A percentile compares a stretch with the other conserved stretches of the same genome.
These are phyloP conservation scores for Fusarium nurragi DNA, from an alignment of 2,329 filamentous ascomycete species.

Conservation along the genomic window DNA sequence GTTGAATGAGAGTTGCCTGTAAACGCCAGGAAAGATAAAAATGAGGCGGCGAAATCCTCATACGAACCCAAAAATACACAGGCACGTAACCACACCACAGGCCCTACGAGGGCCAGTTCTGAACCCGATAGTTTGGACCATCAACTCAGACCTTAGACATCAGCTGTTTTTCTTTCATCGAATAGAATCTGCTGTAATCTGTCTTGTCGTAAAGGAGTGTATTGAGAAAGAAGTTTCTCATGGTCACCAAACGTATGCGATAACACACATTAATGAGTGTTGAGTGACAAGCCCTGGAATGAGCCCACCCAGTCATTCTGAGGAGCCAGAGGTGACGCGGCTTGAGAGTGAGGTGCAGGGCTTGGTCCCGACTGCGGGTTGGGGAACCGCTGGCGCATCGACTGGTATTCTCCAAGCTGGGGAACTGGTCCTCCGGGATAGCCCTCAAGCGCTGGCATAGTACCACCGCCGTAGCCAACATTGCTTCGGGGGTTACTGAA, in stretches of 20 bases:
- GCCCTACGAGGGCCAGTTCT: constrained; percentile 20
- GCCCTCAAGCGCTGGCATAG: constrained; percentile 45
- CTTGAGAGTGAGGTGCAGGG: constrained; percentile 50
- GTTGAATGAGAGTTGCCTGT: constrained; percentile 21
- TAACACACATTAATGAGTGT: constrained; percentile 59
- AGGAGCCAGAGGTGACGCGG: constrained; percentile 53
- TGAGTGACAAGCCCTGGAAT: constrained; percentile 78
- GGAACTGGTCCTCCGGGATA: constrained; percentile 46
- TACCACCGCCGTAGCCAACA: constrained; percentile 44
- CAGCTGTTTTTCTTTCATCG: constrained; percentile 16
- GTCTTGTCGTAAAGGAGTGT: constrained; percentile 12
- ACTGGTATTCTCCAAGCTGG: constrained; percentile 56
- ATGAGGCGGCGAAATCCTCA: constrained; percentile 20
- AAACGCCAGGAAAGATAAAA: constrained; percentile 37
- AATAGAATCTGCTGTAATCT: background rate
- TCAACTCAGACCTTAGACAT: constrained; percentile 10
- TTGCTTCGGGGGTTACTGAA: constrained; percentile 49
- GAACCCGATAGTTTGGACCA: constrained; percentile 16
- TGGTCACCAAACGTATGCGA: constrained; percentile 13
- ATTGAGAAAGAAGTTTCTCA: constrained; percentile 13
- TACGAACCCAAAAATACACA: constrained; percentile 9
- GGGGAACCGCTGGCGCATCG: constrained; percentile 59
- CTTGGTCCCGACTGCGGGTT: constrained; percentile 52
- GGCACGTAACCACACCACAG: constrained; percentile 21
- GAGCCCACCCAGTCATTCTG: constrained; percentile 69